phyloP scores from a whole-genome alignment of 1,284 basidiomycete species.

The Bjerkandera adusta region DNA sequence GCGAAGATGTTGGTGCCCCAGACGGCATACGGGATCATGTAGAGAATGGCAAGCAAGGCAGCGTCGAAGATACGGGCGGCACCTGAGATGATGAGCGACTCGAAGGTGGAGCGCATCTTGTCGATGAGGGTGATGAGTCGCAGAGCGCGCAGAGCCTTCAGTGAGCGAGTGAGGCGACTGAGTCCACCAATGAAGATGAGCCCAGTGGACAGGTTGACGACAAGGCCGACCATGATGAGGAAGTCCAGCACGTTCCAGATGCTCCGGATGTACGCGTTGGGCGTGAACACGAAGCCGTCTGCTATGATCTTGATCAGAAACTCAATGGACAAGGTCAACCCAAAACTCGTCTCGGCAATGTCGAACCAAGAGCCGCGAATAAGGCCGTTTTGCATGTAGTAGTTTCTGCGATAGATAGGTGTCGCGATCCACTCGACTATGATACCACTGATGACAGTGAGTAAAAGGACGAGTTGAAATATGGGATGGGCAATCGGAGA shows the following conservation, averaged over 20 bases:
- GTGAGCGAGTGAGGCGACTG: slow-evolving; percentile 78
- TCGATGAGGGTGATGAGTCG: slow-evolving; percentile 89
- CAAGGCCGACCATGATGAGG: slow-evolving; percentile 78
- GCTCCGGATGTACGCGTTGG: slow-evolving; percentile 90
- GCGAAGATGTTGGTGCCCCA: slow-evolving; percentile 97
- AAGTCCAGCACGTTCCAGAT: slow-evolving; percentile 95
- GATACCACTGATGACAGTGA: slow-evolving; percentile 83
- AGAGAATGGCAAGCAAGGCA: slow-evolving; percentile 88
- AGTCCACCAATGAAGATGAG: slow-evolving; percentile 81
- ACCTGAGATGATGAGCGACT: slow-evolving; percentile 90
- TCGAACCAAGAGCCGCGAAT: slow-evolving; percentile 85
- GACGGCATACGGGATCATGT: slow-evolving; percentile 96
- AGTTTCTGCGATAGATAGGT: slow-evolving; percentile 81
- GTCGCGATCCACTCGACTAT: slow-evolving; percentile 86
- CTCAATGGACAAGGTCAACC: slow-evolving; percentile 78
- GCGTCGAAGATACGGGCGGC: slow-evolving; percentile 88
- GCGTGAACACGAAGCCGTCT: slow-evolving; percentile 91
- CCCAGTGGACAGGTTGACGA: slow-evolving; percentile 81
- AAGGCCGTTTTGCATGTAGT: slow-evolving; percentile 61
- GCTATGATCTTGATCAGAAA: slow-evolving; percentile 91
- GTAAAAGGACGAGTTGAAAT: slow-evolving; percentile 76
- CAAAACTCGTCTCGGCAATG: slow-evolving; percentile 77
- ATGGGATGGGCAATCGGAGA: slow-evolving; percentile 67
- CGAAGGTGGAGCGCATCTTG: slow-evolving; percentile 87
- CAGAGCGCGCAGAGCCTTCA: slow-evolving; percentile 90